Evolutionary conservation across 306 rosid species (phyloP), one percentile per base, ranked within the genome.

Genomic region (Abrus precatorius): DNA sequence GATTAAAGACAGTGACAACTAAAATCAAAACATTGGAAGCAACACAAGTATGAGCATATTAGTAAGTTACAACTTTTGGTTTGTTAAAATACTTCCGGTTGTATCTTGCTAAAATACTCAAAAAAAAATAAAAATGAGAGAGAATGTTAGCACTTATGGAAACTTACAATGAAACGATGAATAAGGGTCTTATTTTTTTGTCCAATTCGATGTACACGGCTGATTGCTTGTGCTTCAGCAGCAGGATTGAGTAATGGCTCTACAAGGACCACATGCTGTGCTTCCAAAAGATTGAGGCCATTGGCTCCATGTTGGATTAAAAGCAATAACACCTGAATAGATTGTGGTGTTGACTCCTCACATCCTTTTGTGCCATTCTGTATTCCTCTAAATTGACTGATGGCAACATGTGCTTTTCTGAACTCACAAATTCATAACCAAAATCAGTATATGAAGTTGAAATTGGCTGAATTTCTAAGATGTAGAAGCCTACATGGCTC

Each of bases 241-340:
- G 98, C 99, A 50, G 98, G 99, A 85, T 95, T 95, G 64, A 95
- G 98, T 43, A 95, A 85, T 2, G 98, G 99, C 84, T 95, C 99
- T 5, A 93, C 92, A 71, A 95, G 96, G 73, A 95, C 88, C 66
- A 93, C 99, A 84, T 93, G 97, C 53, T 95, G 89, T 60, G 99
- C 99, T 87, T 95, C 99, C 62, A 93, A 82, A 74, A 95, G 98
- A 87, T 95, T 95, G 72, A 93, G 96, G 83, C 98, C 97, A 57
- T 93, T 95, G 30, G 97, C 99, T 76, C 99, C 99, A 77, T 95
- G 98, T 78, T 95, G 98, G 83, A 91, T 89, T 78, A 93, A 83
- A 80, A 93, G 92, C 90, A 95, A 82, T 54, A 93, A 83, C 65
- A 95, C 99, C 87, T 91, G 96, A 78, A 87, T 57, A 55, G 82